A percentile compares a stretch with the other conserved stretches of the same genome.
These are phyloP conservation scores for Amanita rubescens DNA, from an alignment of 768 basidiomycete species.

Conservation along the genomic window DNA sequence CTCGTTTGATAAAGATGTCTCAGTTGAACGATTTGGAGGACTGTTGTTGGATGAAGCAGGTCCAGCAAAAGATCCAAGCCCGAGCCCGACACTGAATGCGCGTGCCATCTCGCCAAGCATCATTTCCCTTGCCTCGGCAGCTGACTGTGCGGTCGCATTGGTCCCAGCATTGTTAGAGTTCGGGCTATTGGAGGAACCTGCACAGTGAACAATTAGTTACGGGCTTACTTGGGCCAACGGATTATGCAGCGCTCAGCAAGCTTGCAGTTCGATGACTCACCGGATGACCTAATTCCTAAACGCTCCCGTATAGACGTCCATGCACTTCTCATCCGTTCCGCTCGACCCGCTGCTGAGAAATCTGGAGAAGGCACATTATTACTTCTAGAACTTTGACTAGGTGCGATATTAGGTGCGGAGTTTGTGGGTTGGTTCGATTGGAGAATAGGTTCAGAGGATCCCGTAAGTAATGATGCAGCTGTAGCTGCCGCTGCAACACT, in stretches of 20 bases:
- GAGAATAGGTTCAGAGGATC: constrained; percentile 59
- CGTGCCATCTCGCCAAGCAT: constrained; percentile 80
- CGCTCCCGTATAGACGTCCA: constrained; percentile 67
- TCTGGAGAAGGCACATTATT: constrained; percentile 30
- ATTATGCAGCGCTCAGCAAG: constrained; percentile 2
- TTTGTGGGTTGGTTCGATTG: constrained; percentile 45
- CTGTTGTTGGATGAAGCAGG: constrained; percentile 5
- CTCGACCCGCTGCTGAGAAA: constrained; percentile 24
- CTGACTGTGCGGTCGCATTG: constrained; percentile 6
- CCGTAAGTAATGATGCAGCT: constrained; percentile 75
- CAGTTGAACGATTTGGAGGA: neutral
- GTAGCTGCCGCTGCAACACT: constrained; percentile 92
- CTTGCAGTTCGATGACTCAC: constrained; percentile 12
- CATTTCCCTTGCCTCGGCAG: constrained; percentile 52
- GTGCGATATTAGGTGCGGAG: constrained; percentile 31
- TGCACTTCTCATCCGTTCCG: constrained; percentile 51
- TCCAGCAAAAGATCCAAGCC: constrained; percentile 27
- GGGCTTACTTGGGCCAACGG: neutral
- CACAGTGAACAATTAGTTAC: neutral
- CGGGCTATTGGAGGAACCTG: constrained; percentile 2
- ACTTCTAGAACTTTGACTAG: constrained; percentile 8
- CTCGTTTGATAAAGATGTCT: constrained; percentile 1
- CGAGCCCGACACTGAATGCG: constrained; percentile 69
- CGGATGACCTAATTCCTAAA: constrained; percentile 40
- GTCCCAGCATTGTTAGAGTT: neutral